Evolutionary conservation across 2,329 filamentous ascomycete species (phyloP).

Genomic region (Bipolaris cookei): DNA sequence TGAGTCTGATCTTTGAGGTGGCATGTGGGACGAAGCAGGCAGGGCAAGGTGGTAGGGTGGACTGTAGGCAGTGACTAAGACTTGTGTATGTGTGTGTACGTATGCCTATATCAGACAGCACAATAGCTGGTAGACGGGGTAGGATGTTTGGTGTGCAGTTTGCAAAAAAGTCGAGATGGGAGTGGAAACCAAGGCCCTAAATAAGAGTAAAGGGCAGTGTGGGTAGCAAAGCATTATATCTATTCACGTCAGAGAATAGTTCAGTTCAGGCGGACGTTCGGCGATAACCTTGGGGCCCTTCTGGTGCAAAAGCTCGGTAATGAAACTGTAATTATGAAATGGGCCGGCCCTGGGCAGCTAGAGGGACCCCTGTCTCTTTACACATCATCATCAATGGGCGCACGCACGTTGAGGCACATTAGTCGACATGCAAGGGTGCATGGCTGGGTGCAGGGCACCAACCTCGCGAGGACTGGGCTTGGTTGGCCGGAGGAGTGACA

Average conservation of each 20-base stretch:
- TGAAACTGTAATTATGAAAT: conserved; percentile 41
- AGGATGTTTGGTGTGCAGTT: conserved; percentile 5
- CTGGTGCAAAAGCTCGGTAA: conserved; percentile 33
- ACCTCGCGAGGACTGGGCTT: conserved; percentile 46
- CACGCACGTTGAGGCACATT: conserved; percentile 45
- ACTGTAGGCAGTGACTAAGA: neutral
- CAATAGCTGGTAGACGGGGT: conserved; percentile 11
- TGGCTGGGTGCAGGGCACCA: conserved; percentile 45
- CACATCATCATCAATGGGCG: conserved; percentile 44
- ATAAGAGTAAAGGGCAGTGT: conserved; percentile 36
- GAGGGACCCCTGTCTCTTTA: conserved; percentile 32
- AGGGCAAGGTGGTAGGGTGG: neutral
- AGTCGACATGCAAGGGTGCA: conserved; percentile 36
- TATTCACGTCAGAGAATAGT: conserved; percentile 47
- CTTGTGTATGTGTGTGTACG: neutral
- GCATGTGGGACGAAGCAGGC: conserved; percentile 30
- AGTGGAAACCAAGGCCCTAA: conserved; percentile 38
- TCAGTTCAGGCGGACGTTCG: conserved; percentile 46
- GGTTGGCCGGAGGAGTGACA: conserved; percentile 37
- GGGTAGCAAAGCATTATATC: conserved; percentile 49
- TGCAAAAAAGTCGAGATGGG: conserved; percentile 6
- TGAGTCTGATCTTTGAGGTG: conserved; percentile 46
- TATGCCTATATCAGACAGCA: neutral
- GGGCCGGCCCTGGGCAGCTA: conserved; percentile 30
- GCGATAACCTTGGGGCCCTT: conserved; percentile 35